Evolutionary conservation across 768 basidiomycete species (phyloP), one percentile per base, ranked within the genome.

Genomic region (Calocybe gangraenosa): DNA sequence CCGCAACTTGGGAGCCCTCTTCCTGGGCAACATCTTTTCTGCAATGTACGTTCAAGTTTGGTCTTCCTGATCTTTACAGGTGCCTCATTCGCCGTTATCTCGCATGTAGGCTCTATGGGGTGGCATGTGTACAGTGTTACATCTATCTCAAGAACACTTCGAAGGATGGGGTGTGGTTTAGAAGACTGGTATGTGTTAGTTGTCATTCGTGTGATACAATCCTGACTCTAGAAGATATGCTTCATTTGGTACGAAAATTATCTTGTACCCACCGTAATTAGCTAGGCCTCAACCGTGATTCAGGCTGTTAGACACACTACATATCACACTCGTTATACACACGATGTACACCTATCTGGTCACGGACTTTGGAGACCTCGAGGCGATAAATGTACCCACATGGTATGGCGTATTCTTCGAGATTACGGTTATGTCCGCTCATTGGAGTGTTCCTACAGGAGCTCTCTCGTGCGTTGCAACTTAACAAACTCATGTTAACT

Each of bases 391-490:
- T 2, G 48, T 36, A 2, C 57, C 64, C 2, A 63, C 55, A 15
- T 67, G 67, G 69, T 64, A 39, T n/a, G 44, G 2, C 9, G 10
- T 15, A 28, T 28, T 9, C 15, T 13, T 7, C 30, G n/a, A 35
- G 2, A 2, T 21, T 39, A 37, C 36, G 3, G 2, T 1, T 7
- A 10, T 17, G 14, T 7, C 2, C 44, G 14, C 13, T 18, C 18
- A 6, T 25, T 42, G n/a, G 2, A 20, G n/a, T 11, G 6, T 11
- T 28, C 25, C 11, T 20, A 7, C 35, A 52, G 51, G 51, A 48
- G 47, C 33, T 23, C 48, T n/a, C 40, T 46, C 8, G 51, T 52
- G 36, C 35, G 51, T 46, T 42, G n/a, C 35, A 30, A 7, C 11
- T 28, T 28, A 28, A 28, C 6, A 28, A 28, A 11, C 25, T n/a